These are phyloP conservation scores for Stagonosporopsis tanaceti DNA, from an alignment of 2,329 filamentous ascomycete species.

Conservation along the genomic window DNA sequence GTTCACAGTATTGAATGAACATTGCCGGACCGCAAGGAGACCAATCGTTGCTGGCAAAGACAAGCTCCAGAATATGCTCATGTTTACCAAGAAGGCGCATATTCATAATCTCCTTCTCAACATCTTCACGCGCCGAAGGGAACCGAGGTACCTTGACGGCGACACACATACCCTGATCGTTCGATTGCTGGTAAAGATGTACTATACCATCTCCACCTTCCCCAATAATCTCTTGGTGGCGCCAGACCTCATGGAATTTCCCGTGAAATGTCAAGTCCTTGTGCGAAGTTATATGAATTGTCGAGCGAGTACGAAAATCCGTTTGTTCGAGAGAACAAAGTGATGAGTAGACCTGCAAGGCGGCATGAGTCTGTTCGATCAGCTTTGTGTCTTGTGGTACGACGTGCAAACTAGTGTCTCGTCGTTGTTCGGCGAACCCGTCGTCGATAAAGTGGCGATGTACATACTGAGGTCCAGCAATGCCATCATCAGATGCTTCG, in stretches of 20 bases:
- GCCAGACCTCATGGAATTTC: not conserved
- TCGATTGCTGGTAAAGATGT: slow-evolving; percentile 1
- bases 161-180: not conserved
- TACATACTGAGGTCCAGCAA: not conserved
- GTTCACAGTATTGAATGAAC: slow-evolving; percentile 28
- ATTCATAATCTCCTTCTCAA: not conserved
- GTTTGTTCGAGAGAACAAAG: not conserved
- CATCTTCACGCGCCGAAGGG: not conserved
- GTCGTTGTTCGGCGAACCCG: not conserved
- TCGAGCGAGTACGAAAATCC: accelerated
- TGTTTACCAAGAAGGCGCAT: slow-evolving; percentile 2
- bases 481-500: not conserved
- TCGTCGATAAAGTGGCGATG: not conserved
- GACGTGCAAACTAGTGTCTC: not conserved
- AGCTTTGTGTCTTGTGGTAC: not conserved
- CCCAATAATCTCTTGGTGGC: slow-evolving; percentile 6
- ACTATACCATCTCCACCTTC: slow-evolving; percentile 23
- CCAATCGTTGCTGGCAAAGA: slow-evolving; percentile 10
- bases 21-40: slow-evolving; percentile 24
- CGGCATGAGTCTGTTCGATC: not conserved
- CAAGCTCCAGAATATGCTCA: slow-evolving; percentile 6
- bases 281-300: not conserved
- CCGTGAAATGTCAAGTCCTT: not conserved
- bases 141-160: slow-evolving; percentile 9
- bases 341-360: not conserved